These are phyloP conservation scores for Cephalotrichum gorgonifer DNA, from an alignment of 2,329 filamentous ascomycete species.

Conservation along the genomic window DNA sequence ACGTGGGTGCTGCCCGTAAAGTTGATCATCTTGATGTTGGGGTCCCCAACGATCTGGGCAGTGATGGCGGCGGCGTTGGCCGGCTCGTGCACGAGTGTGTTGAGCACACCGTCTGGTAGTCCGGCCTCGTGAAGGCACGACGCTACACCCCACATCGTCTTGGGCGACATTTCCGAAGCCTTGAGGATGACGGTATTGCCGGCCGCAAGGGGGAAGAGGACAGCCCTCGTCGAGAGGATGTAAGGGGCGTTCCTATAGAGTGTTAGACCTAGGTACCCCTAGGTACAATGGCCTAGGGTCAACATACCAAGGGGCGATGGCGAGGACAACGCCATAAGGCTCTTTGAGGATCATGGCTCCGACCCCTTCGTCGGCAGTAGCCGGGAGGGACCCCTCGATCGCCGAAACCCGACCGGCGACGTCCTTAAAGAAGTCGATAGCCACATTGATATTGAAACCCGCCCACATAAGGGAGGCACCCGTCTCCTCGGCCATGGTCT, in stretches of 20 bases:
- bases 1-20: conserved; percentile 73
- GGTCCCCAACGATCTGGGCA: conserved; percentile 54
- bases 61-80: conserved; percentile 60
- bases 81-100: conserved; percentile 57
- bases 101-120: conserved; percentile 64
- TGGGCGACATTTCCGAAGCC: conserved; percentile 57
- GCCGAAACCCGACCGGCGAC: conserved; percentile 30
- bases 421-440: conserved; percentile 29
- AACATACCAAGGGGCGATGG: conserved; percentile 69
- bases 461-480: conserved; percentile 26
- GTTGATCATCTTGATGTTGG: conserved; percentile 67
- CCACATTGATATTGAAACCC: conserved; percentile 25
- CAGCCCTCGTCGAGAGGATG: conserved; percentile 41
- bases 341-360: conserved; percentile 59
- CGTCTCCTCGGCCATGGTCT: conserved; percentile 46
- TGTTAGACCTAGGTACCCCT: neutral
- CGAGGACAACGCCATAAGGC: conserved; percentile 69
- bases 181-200: conserved; percentile 73
- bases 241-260: conserved; percentile 43
- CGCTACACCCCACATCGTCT: conserved; percentile 51
- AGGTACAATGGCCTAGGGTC: neutral
- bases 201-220: conserved; percentile 58
- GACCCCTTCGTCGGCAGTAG: conserved; percentile 16
- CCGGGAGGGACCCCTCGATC: conserved; percentile 26
- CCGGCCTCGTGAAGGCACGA: conserved; percentile 63